phyloP scores from a whole-genome alignment of 768 basidiomycete genomes.

The Russula compacta region DNA sequence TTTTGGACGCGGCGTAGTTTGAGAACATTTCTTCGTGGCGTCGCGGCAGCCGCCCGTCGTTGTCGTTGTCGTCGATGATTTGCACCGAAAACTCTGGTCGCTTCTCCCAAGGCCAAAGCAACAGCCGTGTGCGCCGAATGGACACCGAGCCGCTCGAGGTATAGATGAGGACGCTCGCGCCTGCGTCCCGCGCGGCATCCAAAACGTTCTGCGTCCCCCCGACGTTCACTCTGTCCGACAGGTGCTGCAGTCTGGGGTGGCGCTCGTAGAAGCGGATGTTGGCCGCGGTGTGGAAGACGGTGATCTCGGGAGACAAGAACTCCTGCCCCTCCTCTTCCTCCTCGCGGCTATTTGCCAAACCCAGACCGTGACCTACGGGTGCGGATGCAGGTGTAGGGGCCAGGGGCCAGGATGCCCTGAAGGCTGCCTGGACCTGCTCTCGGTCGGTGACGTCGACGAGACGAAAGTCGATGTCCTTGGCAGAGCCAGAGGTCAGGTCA shows the following conservation, averaged over 20 bases:
- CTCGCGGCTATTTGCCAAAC: not conserved
- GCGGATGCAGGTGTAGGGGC: slow-evolving; percentile 27
- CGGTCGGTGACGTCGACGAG: slow-evolving; percentile 50
- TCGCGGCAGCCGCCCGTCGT: slow-evolving; percentile 43
- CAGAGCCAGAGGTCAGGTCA: slow-evolving; percentile 46
- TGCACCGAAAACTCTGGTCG: slow-evolving; percentile 52
- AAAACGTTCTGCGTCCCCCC: slow-evolving; percentile 60
- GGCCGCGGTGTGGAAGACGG: slow-evolving; percentile 71
- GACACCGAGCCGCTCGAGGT: slow-evolving; percentile 66
- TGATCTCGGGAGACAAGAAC: slow-evolving; percentile 30
- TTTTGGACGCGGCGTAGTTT: slow-evolving; percentile 67
- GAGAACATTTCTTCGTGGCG: slow-evolving; percentile 61
- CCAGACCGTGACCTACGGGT: too few relatives aligned
- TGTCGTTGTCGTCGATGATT: slow-evolving; percentile 56
- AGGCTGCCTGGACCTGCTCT: slow-evolving; percentile 47
- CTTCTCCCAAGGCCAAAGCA: slow-evolving; percentile 70
- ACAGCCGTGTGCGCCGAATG: slow-evolving; percentile 48
- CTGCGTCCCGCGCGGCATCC: slow-evolving; percentile 43
- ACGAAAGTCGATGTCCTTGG: slow-evolving; percentile 45
- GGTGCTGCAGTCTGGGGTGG: slow-evolving; percentile 37
- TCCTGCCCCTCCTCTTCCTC: not conserved
- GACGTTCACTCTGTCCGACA: slow-evolving; percentile 56
- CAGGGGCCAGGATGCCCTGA: slow-evolving; percentile 53
- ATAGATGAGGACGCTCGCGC: slow-evolving; percentile 52
- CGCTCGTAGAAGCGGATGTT: slow-evolving; percentile 75